phyloP scores from a whole-genome alignment of 495 filamentous ascomycete species.

The Tuber magnatum region DNA sequence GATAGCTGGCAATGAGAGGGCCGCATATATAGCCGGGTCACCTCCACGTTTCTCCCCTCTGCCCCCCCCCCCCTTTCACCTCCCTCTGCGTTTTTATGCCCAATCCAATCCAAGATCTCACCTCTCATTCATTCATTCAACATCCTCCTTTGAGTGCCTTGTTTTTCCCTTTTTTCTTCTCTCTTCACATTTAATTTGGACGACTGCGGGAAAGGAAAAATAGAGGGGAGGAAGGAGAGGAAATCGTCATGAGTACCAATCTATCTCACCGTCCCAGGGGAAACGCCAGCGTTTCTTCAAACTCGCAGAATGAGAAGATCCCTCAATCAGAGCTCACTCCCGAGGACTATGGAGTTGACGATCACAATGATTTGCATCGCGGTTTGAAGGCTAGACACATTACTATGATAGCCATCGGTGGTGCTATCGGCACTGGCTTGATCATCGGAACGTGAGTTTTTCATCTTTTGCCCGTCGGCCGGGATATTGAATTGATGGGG shows the following conservation, averaged over 20 bases:
- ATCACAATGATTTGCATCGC: slow-evolving; percentile 48
- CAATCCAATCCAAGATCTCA: not conserved
- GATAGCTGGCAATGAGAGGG: not conserved
- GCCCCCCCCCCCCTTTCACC: not conserved
- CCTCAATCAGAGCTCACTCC: slow-evolving; percentile 13
- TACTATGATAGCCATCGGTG: slow-evolving; percentile 79
- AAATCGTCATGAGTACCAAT: not conserved
- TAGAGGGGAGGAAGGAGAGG: not conserved
- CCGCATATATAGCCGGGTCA: not conserved
- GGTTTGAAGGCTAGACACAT: slow-evolving; percentile 61
- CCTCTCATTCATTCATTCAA: not conserved
- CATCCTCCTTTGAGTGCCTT: not conserved
- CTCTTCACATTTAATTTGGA: not conserved
- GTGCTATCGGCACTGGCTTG: slow-evolving; percentile 69
- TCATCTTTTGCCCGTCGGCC: not conserved
- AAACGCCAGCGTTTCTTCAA: slow-evolving; percentile 18
- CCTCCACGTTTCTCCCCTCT: not conserved
- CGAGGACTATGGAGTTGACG: slow-evolving; percentile 11
- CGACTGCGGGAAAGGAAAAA: not conserved
- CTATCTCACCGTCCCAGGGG: not conserved
- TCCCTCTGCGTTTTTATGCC: not conserved
- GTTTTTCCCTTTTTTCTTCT: not conserved
- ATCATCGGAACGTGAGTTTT: slow-evolving; percentile 48
- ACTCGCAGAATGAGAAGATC: slow-evolving; percentile 24
- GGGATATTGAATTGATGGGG: not conserved